Evolutionary conservation across 1,139 yeast genomes (phyloP).

Genomic region (Hyphopichia burtonii): DNA sequence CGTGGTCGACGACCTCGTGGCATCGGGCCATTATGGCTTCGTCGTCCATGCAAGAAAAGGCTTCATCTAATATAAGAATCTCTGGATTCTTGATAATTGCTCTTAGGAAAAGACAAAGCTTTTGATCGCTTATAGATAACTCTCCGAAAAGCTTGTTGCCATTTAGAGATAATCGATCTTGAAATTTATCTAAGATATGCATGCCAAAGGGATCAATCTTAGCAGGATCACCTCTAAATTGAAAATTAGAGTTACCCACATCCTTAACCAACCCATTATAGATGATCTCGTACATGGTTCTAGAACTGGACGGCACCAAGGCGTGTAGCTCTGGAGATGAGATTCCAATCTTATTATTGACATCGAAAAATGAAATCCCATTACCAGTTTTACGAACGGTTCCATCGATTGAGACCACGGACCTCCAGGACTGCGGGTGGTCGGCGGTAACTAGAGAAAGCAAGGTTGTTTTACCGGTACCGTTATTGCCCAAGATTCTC

Average conservation of each 20-base stretch:
- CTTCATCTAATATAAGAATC: slow-evolving; percentile 83
- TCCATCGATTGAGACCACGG: slow-evolving; percentile 64
- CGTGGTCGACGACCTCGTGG: slow-evolving; percentile 54
- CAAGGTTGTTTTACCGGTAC: slow-evolving; percentile 89
- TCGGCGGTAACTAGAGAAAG: slow-evolving; percentile 85
- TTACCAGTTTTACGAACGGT: slow-evolving; percentile 67
- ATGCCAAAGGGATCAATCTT: slow-evolving; percentile 12
- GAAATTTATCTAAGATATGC: slow-evolving; percentile 22
- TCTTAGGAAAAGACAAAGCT: slow-evolving; percentile 70
- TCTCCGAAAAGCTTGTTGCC: slow-evolving; percentile 47
- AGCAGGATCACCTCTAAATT: slow-evolving; percentile 18
- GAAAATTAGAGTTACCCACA: slow-evolving; percentile 58
- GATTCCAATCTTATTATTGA: slow-evolving; percentile 79
- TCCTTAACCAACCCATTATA: slow-evolving; percentile 64
- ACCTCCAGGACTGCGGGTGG: slow-evolving; percentile 95
- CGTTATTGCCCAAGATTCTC: slow-evolving; percentile 89
- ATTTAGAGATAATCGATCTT: slow-evolving; percentile 25
- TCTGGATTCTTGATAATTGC: slow-evolving; percentile 76
- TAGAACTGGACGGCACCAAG: slow-evolving; percentile 57
- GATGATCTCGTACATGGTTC: slow-evolving; percentile 57
- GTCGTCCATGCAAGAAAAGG: slow-evolving; percentile 87
- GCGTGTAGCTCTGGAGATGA: slow-evolving; percentile 92
- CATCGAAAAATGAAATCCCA: slow-evolving; percentile 70
- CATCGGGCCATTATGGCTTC: slow-evolving; percentile 58
- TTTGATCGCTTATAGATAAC: slow-evolving; percentile 72